Conservation (phyloP, 768 basidiomycete species). For the Lentinus tigrinus region DNA sequence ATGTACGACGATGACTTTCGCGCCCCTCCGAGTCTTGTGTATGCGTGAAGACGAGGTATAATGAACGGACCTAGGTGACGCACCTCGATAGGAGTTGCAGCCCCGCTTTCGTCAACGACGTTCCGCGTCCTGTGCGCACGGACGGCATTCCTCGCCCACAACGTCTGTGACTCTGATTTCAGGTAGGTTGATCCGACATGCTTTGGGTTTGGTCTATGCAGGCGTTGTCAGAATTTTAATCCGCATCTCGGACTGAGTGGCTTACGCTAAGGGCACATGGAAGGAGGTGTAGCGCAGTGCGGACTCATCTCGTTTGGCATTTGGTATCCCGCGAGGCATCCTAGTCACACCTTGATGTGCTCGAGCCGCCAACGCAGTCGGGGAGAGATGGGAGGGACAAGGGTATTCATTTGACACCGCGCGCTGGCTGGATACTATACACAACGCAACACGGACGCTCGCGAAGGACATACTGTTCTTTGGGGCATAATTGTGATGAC, state of each 20-base stretch:
- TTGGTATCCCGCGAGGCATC: slow-evolving; percentile 85
- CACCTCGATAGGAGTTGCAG: slow-evolving; percentile 29
- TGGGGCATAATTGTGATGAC: no score
- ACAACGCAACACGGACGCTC: no score
- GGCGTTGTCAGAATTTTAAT: background rate
- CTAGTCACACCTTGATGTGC: background rate
- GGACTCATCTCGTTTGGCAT: slow-evolving; percentile 76
- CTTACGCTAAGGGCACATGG: slow-evolving; percentile 73
- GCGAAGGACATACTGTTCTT: no score
- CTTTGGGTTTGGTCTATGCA: slow-evolving; percentile 70
- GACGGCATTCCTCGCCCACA: slow-evolving; percentile 68
- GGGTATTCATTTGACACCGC: no score
- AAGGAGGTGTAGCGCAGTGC: slow-evolving; percentile 82
- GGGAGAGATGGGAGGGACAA: background rate
- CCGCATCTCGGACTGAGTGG: background rate
- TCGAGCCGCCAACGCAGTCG: background rate
- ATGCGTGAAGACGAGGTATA: slow-evolving; percentile 13
- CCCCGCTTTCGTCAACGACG: slow-evolving; percentile 37
- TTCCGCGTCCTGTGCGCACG: slow-evolving; percentile 46
- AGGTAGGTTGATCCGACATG: slow-evolving; percentile 77
- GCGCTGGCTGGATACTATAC: no score
- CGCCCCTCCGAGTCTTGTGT: slow-evolving; percentile 58
- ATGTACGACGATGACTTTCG: slow-evolving; percentile 77
- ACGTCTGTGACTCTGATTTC: slow-evolving; percentile 69
- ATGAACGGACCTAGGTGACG: slow-evolving; percentile 16